Conservation (phyloP, 176 grass and related monocot genomes). For the Guadua angustifolia region DNA sequence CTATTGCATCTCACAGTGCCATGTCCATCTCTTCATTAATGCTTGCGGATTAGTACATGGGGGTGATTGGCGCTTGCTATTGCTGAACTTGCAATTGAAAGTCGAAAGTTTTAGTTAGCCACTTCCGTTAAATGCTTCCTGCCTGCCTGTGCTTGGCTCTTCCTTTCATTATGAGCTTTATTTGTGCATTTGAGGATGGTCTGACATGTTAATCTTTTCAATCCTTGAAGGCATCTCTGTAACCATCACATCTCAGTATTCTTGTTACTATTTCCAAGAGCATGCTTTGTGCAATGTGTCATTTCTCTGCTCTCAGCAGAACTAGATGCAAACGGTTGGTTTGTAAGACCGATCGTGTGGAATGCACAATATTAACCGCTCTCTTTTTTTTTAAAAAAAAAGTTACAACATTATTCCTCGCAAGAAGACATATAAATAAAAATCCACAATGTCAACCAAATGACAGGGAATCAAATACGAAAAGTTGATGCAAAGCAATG, state of each 20-base stretch:
- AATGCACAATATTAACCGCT: not conserved
- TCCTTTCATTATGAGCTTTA: not conserved
- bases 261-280: not conserved
- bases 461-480: not conserved
- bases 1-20: not conserved
- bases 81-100: constrained; percentile 30
- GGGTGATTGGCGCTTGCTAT: not conserved
- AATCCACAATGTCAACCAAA: not conserved
- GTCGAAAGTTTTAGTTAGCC: not conserved
- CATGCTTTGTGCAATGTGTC: not conserved
- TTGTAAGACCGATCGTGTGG: not conserved
- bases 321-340: not conserved
- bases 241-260: not conserved
- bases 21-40: constrained; percentile 26
- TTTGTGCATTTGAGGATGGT: constrained; percentile 4
- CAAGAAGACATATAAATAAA: not conserved
- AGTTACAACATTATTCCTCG: not conserved
- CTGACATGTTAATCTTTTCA: not conserved
- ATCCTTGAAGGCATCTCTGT: not conserved
- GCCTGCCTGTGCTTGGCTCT: not conserved
- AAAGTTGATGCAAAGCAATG: not conserved
- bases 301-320: not conserved
- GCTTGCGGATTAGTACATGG: constrained; percentile 16
- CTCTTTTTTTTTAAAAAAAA: too few species aligned
- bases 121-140: constrained; percentile 36